Evolutionary conservation across 2,329 filamentous ascomycete genomes (phyloP), one percentile per base, ranked within the genome.

Genomic region (Bipolaris zeicola): DNA sequence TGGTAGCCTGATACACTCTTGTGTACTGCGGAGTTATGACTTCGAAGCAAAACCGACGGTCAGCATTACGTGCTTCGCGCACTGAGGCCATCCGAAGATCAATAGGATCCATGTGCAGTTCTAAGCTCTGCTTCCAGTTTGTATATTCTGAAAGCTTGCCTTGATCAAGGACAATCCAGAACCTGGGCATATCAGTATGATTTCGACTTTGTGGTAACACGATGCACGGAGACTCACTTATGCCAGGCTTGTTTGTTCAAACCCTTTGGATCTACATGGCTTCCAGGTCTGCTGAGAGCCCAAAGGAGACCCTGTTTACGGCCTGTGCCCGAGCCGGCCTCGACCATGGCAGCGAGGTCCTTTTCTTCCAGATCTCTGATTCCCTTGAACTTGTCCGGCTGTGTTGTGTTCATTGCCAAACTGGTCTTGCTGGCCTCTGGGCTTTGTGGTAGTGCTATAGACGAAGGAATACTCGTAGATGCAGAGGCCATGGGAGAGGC

Each of bases 191-290:
- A 54, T 80, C 65, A 80, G 66, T 50, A 45, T 11, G n/a, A 4
- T 20, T 31, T 31, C 38, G 20, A 8, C 18, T 33, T 33, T 31
- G 2, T 16, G 16, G 10, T 31, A 20, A 22, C 33, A n/a, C 13
- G 5, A 3, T 6, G 6, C 13, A 33, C 13, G 5, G 13, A 18
- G 41, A 84, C 89, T 79, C 81, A 96, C 91, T 99, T 99, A 77
- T 99, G 95, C 95, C 95, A 99, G 48, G 92, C 93, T 77, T 96
- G 92, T 75, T 98, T 97, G 72, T 97, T 98, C 66, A 99, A 82
- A 16, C 92, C 93, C 66, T 95, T 92, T 8, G 95, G 95, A 74
- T 99, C 96, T 26, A 95, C 93, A 75, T 99, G 95, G 55, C 92
- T 94, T 16, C 93, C 93, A 3, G 94, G 94, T 61, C 92, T 87